Base-by-base conservation (phyloP, 2,329 filamentous ascomycete species). In the Ophiocordyceps camponoti-leonardi region DNA sequence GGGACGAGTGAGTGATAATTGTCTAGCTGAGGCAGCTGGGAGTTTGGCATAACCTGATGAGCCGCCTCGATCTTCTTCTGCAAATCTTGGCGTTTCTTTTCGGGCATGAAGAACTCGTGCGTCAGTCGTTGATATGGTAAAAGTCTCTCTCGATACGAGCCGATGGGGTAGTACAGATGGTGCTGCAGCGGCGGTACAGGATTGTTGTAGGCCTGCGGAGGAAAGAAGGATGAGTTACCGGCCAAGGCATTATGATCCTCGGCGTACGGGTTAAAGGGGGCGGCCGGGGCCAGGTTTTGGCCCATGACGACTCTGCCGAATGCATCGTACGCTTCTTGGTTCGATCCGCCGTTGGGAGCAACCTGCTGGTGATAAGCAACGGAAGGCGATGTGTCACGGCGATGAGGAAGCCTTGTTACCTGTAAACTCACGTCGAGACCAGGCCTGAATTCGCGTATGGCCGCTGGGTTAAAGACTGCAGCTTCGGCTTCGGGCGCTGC, bases 1-100 rank as follows among this genome's bases (percentile, higher is more conserved):
- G 90, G 86, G 10, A 95, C 87, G 12, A 98, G 72, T 4, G 87
- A 93, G 61, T 96, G 88, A 58, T 92, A 96, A 54, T 87, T 81
- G 56, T 94, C 86, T 45, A 96, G 74, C 48, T 78, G 73, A 6
- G 86, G 86, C 8, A 93, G 68, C 48, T 86, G 79, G 40, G 82
- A 69, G 48, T 68, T 93, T 37, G 86, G 83, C 52, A 95, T 77
- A 8, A 86, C 81, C 60, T 95, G 90, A 45, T 86, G 72, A 6
- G 85, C 78, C 26, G 90, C 86, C 55, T 94, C 88, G 1, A 83
- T 73, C 63, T 90, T 94, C 63, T 83, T 86, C 57, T 94, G 86
- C 50, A 94, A 66, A 30, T 95, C 87, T 64, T 95, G 86, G 46
- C 92, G 76, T 7, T 94, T 64, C 48, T 86, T 80, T 55, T 94